A percentile compares a stretch with the other conserved stretches of the same genome.
These are phyloP conservation scores for Candida sanyaensis DNA, from an alignment of 1,139 yeast species.

Conservation along the genomic window DNA sequence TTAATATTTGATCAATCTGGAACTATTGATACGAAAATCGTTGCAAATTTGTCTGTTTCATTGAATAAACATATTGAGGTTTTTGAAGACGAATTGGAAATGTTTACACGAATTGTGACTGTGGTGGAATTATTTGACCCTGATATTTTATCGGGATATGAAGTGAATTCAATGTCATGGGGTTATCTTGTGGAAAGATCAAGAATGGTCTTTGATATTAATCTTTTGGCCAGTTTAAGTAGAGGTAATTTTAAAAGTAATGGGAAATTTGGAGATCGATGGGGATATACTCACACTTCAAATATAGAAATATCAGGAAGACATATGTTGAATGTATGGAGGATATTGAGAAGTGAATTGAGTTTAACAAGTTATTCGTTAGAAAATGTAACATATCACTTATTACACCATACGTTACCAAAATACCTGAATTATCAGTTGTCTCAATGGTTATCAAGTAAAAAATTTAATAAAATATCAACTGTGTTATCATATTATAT, in stretches of 20 bases:
- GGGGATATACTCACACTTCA: slow-evolving; percentile 85
- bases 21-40: neutral
- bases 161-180: slow-evolving; percentile 81
- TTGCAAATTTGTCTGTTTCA: slow-evolving; percentile 4
- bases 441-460: slow-evolving; percentile 48
- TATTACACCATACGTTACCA: slow-evolving; percentile 70
- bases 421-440: slow-evolving; percentile 53
- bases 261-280: slow-evolving; percentile 65
- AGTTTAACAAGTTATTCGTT: slow-evolving; percentile 68
- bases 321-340: slow-evolving; percentile 84
- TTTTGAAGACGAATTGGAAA: slow-evolving; percentile 53
- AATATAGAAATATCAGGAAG: slow-evolving; percentile 72
- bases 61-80: slow-evolving; percentile 23
- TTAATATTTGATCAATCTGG: slow-evolving; percentile 14
- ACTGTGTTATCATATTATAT: slow-evolving; percentile 54
- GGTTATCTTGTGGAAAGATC: slow-evolving; percentile 81
- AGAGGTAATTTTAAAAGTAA: slow-evolving; percentile 50
- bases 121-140: slow-evolving; percentile 75
- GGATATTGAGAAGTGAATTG: slow-evolving; percentile 64
- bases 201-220: slow-evolving; percentile 43
- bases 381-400: slow-evolving; percentile 72
- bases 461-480: slow-evolving; percentile 25
- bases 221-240: slow-evolving; percentile 46
- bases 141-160: slow-evolving; percentile 85
- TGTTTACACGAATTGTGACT: slow-evolving; percentile 56